Conservation (phyloP, 148 eudicot species). For the Beta vulgaris region DNA sequence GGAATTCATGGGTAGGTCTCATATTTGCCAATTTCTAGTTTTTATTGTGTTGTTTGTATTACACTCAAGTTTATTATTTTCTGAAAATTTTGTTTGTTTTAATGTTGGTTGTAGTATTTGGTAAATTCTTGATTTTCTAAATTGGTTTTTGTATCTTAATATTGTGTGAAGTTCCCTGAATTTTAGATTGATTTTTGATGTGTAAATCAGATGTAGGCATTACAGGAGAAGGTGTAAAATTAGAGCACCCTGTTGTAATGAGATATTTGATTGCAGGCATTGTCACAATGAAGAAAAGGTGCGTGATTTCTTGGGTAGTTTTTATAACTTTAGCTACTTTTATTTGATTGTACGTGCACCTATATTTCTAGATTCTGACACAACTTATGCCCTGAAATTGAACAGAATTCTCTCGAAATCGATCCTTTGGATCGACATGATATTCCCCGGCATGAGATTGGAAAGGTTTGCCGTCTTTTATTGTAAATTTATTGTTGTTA, state of each 20-base stretch:
- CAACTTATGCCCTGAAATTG: not conserved
- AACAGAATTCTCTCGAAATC: constrained; percentile 65
- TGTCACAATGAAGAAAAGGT: constrained; percentile 88
- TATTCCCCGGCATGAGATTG: constrained; percentile 59
- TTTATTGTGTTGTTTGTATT: not conserved
- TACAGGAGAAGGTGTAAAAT: constrained; percentile 75
- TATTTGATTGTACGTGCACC: not conserved
- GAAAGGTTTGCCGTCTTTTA: constrained; percentile 41
- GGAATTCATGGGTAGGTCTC: constrained; percentile 29
- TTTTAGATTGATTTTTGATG: not conserved
- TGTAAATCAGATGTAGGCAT: constrained; percentile 58
- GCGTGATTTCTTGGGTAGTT: not conserved
- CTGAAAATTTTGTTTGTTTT: no score
- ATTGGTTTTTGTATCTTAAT: no score
- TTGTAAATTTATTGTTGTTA: not conserved
- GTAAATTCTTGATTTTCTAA: not conserved
- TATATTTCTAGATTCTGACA: not conserved
- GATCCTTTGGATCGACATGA: constrained; percentile 57
- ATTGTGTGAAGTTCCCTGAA: not conserved
- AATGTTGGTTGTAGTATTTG: not conserved
- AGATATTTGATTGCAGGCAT: constrained; percentile 69
- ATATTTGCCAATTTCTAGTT: not conserved
- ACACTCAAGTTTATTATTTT: no score
- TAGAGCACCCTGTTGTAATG: constrained; percentile 78
- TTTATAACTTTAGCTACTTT: not conserved